Base-by-base conservation (phyloP, 805 yeast species). In the Candida silvatica region DNA sequence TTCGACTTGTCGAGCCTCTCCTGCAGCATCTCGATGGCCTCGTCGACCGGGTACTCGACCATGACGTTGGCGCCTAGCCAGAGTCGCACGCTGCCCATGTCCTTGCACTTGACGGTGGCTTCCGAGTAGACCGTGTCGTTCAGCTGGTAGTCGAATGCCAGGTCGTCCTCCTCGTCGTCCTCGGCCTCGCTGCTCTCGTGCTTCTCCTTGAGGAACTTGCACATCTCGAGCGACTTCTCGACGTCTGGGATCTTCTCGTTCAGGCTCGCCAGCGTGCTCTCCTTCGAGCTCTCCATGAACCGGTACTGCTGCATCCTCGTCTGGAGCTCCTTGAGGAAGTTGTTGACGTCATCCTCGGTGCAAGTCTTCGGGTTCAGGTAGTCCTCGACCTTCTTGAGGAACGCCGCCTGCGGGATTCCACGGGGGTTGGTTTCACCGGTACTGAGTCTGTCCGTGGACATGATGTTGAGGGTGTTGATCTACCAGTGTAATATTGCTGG, bases 31-130 rank as follows among this genome's bases (percentile, higher is more conserved):
- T 67, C 78, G 32, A 77, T 70, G 2, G 98, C 98, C 56, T 92
- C 98, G 26, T 72, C 82, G 18, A 86, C 63, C 11, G 95, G 88
- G 51, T 90, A 92, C 54, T 92, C 97, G 51, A 92, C 67, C 97
- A 92, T 90, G 6, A 90, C 88, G 47, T 87, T 95, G 0, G 98
- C 98, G 8, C 98, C 98, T n/a, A 92, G 68, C 98, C 98, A 92
- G 32, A 92, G 65, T 43, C 77, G 77, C 2, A 92, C 97, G 2
- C 62, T 56, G 18, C 71, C 58, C 34, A 70, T 53, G 20, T 70
- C 71, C 24, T 77, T 64, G 18, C 76, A 69, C 27, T 74, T 74
- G 22, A 92, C 66, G 25, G 66, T 67, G 1, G 98, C 98, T 38
- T 76, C 76, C 6, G 97, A 82, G 54, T 75, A 90, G 27, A 92